Conservation (phyloP, 176 grass and related monocot species). For the Luzula sylvatica region DNA sequence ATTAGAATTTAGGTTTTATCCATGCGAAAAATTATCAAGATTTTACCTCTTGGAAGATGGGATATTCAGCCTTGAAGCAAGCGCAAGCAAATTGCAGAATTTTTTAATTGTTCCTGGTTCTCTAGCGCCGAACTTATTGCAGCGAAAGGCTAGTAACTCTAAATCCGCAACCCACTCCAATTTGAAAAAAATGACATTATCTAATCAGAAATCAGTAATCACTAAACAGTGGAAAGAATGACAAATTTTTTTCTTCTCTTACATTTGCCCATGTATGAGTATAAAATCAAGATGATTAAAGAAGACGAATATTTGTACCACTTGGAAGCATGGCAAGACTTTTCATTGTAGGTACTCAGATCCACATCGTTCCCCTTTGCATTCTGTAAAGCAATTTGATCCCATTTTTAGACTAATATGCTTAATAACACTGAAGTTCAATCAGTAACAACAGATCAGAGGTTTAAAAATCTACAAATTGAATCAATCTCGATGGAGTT, state of each 20-base stretch:
- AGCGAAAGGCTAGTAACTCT: conserved; percentile 85
- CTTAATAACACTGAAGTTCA: too few species aligned
- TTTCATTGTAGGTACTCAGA: conserved; percentile 90
- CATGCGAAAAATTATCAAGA: background rate
- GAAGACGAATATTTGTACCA: conserved; percentile 34
- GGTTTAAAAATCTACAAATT: background rate
- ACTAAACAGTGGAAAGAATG: background rate
- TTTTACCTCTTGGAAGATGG: conserved; percentile 83
- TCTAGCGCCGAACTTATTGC: conserved; percentile 80
- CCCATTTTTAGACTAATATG: background rate
- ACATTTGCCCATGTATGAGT: conserved; percentile 28
- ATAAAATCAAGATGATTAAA: too few species aligned
- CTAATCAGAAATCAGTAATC: too few species aligned
- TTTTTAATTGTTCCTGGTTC: conserved; percentile 84
- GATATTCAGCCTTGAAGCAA: conserved; percentile 75
- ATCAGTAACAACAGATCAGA: background rate
- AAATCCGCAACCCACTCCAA: conserved; percentile 31
- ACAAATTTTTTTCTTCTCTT: background rate
- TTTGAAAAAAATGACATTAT: too few species aligned
- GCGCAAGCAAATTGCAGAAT: conserved; percentile 80
- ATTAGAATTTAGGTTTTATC: too few species aligned
- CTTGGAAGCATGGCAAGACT: conserved; percentile 73
- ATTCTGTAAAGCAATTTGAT: conserved; percentile 34
- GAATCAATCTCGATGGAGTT: background rate
- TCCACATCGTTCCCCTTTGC: conserved; percentile 71